Evolutionary conservation across 176 grass and related monocot species (phyloP), one percentile per base, ranked within the genome.

Genomic region (Avena sativa): DNA sequence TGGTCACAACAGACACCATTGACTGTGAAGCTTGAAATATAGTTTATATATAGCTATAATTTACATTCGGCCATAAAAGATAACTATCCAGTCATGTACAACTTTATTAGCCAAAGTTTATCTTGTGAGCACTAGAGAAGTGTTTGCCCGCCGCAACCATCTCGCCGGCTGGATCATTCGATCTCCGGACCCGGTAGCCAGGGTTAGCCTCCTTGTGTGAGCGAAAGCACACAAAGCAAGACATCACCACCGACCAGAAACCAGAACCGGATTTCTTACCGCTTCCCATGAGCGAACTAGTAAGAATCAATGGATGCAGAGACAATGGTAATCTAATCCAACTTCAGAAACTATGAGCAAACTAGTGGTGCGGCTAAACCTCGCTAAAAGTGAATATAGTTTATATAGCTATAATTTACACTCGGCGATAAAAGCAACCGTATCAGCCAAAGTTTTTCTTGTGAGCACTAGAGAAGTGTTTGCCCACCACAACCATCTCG

Each of bases 141-240:
- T 88, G 74, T 47, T 88, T 84, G 3, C 63, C 64, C 2, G 74
- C 64, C 17, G 12, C 62, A 34, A 84, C 40, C 87, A 88, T 84
- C 9, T 65, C 28, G 44, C 44, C 25, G 1, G 25, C 60, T 61
- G 59, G 59, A 61, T 61, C 59, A 61, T 61, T 23, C 8, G 38
- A 50, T 36, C 50, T 12, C 72, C 1, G 59, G 59, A 61, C 59
- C 2, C 8, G 5, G 17, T 26, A 19, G 20, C 21, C 26, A 0
- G 56, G 14, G 20, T 1, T 34, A 1, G 57, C 68, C 32, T 1
- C 23, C 49, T 43, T 49, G 0, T 25, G 25, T 9, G 81, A 71
- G 52, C 53, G 8, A 32, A 84, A 72, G 26, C 17, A 68, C 11
- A 20, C 2, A 1, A 84, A 53, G 63, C 74, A 88, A 4, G 87